These are phyloP conservation scores for Podospora pseudoanserina DNA, from an alignment of 495 filamentous ascomycete genomes.

Conservation along the genomic window DNA sequence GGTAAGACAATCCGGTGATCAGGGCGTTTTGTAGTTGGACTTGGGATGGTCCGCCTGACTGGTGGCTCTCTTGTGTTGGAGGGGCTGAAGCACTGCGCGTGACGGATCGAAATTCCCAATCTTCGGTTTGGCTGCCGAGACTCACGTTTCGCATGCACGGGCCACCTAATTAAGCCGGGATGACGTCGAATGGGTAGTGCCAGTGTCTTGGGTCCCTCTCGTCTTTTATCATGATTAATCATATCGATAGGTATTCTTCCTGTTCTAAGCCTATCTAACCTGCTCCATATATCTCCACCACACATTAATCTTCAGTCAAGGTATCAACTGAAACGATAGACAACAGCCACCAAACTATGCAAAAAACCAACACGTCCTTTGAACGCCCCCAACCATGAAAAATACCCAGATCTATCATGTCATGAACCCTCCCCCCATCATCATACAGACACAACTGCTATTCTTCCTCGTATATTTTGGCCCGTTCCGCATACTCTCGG, in stretches of 20 bases:
- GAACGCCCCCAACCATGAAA: background rate
- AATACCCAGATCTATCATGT: background rate
- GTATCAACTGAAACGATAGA: background rate
- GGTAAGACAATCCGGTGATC: constrained; percentile 5
- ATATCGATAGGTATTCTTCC: no score
- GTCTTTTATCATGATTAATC: no score
- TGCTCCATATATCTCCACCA: no score
- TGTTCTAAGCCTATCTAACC: no score
- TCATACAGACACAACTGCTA: background rate
- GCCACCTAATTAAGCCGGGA: constrained; percentile 6
- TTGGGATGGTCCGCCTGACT: background rate
- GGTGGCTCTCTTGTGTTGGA: background rate
- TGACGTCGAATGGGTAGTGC: constrained; percentile 2
- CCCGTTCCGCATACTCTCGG: constrained; percentile 70
- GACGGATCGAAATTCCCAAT: constrained; percentile 1
- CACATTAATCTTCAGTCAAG: background rate
- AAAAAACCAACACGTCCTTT: background rate
- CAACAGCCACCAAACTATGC: background rate
- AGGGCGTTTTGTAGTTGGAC: constrained; percentile 8
- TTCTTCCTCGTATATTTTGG: constrained; percentile 59
- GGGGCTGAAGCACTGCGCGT: background rate
- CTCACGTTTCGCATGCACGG: constrained; percentile 20
- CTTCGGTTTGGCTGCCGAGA: constrained; percentile 14
- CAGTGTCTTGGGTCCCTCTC: background rate
- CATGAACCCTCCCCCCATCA: background rate